Evolutionary conservation across 2,329 filamentous ascomycete genomes (phyloP).

Genomic region (Cercospora sojina): DNA sequence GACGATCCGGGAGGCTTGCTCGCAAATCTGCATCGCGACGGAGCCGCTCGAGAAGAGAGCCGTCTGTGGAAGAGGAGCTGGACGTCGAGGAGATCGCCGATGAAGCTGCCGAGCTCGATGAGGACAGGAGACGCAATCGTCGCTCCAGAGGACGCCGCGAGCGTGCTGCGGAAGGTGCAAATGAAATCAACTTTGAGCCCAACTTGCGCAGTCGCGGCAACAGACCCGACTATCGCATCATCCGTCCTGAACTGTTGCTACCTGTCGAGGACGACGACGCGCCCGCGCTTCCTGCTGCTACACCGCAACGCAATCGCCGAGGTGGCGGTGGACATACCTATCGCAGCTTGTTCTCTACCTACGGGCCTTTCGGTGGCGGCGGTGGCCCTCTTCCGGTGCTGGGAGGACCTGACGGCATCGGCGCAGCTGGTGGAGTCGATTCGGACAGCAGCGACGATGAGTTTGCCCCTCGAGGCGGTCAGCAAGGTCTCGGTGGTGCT

Average conservation of each 20-base stretch:
- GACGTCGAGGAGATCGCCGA: slow-evolving; percentile 53
- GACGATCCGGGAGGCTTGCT: slow-evolving; percentile 54
- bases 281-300: slow-evolving; percentile 61
- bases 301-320: slow-evolving; percentile 61
- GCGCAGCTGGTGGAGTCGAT: slow-evolving; percentile 74
- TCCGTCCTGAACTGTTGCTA: slow-evolving; percentile 68
- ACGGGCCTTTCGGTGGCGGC: slow-evolving; percentile 88
- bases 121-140: slow-evolving; percentile 48
- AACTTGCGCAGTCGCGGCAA: slow-evolving; percentile 64
- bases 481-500: slow-evolving; percentile 56
- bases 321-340: slow-evolving; percentile 59
- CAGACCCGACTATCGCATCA: slow-evolving; percentile 81
- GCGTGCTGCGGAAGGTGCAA: slow-evolving; percentile 25
- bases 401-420: slow-evolving; percentile 70
- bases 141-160: slow-evolving; percentile 39
- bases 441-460: slow-evolving; percentile 98
- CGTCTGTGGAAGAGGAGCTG: slow-evolving; percentile 50
- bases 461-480: slow-evolving; percentile 56
- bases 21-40: slow-evolving; percentile 49
- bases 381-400: slow-evolving; percentile 70
- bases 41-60: slow-evolving; percentile 45
- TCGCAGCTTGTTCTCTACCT: slow-evolving; percentile 81
- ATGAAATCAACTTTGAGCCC: slow-evolving; percentile 42
- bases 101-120: slow-evolving; percentile 58
- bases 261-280: slow-evolving; percentile 75